These are phyloP conservation scores for Chalaropsis ovoidea DNA, from an alignment of 2,329 filamentous ascomycete genomes.

Conservation along the genomic window DNA sequence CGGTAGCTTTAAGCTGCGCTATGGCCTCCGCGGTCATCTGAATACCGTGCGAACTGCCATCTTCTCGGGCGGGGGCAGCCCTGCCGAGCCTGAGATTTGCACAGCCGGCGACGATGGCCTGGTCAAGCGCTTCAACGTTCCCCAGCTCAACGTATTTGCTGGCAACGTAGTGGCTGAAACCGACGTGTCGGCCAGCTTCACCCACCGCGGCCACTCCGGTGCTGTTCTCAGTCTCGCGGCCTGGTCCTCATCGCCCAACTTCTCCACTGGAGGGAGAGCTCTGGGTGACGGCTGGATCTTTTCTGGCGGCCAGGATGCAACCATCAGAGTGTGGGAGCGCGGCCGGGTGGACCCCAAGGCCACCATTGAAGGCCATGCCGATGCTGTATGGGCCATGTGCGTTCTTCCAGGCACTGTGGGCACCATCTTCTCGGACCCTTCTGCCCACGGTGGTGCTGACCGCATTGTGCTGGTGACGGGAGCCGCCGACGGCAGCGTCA, in stretches of 20 bases:
- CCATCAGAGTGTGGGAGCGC: slow-evolving; percentile 88
- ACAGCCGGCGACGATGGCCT: slow-evolving; percentile 91
- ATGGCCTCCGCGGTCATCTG: slow-evolving; percentile 82
- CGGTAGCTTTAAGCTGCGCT: slow-evolving; percentile 80
- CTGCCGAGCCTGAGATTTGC: slow-evolving; percentile 91
- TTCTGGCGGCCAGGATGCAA: slow-evolving; percentile 88
- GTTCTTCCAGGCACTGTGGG: slow-evolving; percentile 77
- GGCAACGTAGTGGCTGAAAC: slow-evolving; percentile 52
- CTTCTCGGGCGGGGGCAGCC: slow-evolving; percentile 91
- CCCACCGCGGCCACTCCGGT: slow-evolving; percentile 86
- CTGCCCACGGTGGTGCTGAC: slow-evolving; percentile 68
- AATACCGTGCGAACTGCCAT: slow-evolving; percentile 91
- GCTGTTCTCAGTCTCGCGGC: slow-evolving; percentile 78
- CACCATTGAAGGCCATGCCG: slow-evolving; percentile 84
- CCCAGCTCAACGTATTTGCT: slow-evolving; percentile 56
- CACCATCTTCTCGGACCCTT: slow-evolving; percentile 66
- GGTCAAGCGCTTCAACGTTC: slow-evolving; percentile 94
- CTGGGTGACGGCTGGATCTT: slow-evolving; percentile 97
- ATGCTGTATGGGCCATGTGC: slow-evolving; percentile 92
- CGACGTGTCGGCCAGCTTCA: slow-evolving; percentile 88
- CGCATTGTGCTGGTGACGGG: slow-evolving; percentile 85
- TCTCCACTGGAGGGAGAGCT: slow-evolving; percentile 77
- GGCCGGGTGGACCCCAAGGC: slow-evolving; percentile 91
- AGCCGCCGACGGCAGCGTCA: slow-evolving; percentile 79
- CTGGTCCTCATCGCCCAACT: slow-evolving; percentile 78